Evolutionary conservation across 139 green algal genomes (phyloP), one percentile per base, ranked within the genome.

Genomic region (Bryopsis sp.): DNA sequence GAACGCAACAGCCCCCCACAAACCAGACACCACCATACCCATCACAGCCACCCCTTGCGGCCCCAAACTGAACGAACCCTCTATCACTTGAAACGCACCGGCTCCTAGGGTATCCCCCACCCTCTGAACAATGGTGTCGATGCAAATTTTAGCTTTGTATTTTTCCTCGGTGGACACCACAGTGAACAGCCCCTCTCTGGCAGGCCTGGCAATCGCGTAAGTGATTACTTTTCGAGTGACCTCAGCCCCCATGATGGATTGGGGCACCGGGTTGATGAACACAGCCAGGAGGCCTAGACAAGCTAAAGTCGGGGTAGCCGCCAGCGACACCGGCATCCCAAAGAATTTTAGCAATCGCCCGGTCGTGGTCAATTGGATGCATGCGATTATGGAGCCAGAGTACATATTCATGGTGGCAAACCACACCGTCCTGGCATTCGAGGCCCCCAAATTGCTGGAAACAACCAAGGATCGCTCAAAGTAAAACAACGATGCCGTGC

Each of bases 161-260:
- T 91, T 95, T 54, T 91, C 87, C 1, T 88, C 82, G 1, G 74
- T 62, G 0, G 67, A 71, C 3, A 95, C 75, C 1, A 92, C 87
- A 0, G 88, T 95, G 78, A 88, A 95, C 34, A 95, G 69, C 11
- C 84, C 74, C 79, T 94, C 87, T 0, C 87, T 67, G 0, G 83
- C 80, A 2, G 87, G 87, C 22, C 85, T 66, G 1, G 80, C 75
- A 22, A 93, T 43, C 2, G 72, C 67, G 58, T 94, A 92, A 1
- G 71, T 78, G 39, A 85, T 33, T n/a, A 78, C 32, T 47, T 72
- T 54, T 37, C 11, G 24, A 3, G 2, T 2, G 15, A 58, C 34
- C 47, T 48, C 60, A 57, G 36, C 60, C 28, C 28, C 34, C 28
- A 6, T 11, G 57, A 64, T 39, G 7, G 34, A 39, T 7, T 64